Evolutionary conservation across 768 basidiomycete genomes (phyloP).

Genomic region (Termitomyces sp.): DNA sequence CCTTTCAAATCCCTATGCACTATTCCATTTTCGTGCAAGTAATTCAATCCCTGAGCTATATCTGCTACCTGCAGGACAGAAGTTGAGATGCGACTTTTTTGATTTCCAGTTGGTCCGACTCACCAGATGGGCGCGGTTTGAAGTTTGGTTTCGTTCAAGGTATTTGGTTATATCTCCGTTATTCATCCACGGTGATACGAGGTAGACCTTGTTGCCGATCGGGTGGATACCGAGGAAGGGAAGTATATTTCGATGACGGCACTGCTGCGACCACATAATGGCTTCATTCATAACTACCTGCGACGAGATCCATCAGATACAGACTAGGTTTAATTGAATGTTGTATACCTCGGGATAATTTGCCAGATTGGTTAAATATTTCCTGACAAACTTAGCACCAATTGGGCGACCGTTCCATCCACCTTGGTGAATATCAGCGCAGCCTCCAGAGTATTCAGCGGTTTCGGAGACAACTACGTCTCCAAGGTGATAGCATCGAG

Average conservation of each 20-base stretch:
- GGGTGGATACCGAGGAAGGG: background rate
- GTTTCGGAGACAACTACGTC: background rate
- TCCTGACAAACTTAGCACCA: background rate
- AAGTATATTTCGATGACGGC: slow-evolving; percentile 1
- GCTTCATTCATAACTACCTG: background rate
- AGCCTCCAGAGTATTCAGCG: background rate
- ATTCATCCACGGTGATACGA: slow-evolving; percentile 5
- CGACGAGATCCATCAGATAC: background rate
- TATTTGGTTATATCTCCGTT: background rate
- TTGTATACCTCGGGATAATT: background rate
- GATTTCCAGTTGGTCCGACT: background rate
- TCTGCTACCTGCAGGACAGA: background rate
- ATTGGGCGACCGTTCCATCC: background rate
- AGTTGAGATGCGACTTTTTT: background rate
- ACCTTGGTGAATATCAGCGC: background rate
- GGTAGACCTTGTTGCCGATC: background rate
- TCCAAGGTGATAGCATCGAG: background rate
- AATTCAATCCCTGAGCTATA: background rate
- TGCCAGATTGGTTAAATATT: background rate
- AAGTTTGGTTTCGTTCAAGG: background rate
- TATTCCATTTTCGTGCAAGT: background rate
- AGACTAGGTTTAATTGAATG: background rate
- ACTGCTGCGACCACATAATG: background rate
- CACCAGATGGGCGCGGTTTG: background rate
- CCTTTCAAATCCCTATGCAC: slow-evolving; percentile 2